Percentiles rank a stretch among this genome's conserved stretches.
These are phyloP conservation scores for Linnemannia exigua DNA, from an alignment of 192 early-diverging fungal species.

Conservation along the genomic window DNA sequence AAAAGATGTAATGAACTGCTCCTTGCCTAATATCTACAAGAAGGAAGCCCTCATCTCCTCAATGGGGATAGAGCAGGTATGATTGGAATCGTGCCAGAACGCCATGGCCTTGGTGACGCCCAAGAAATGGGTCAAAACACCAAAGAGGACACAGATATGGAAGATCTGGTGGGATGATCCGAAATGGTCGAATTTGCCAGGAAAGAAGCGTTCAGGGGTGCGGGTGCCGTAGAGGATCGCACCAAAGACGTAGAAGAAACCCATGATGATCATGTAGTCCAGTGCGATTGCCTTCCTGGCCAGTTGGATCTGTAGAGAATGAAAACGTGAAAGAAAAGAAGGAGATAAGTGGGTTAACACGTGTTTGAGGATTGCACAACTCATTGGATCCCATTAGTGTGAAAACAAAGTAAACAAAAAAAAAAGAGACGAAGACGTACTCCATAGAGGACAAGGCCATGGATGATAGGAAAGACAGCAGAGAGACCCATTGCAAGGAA, in stretches of 20 bases:
- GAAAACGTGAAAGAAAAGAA: not conserved
- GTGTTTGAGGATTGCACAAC: not conserved
- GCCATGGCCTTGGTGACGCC: slow-evolving; percentile 74
- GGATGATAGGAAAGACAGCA: slow-evolving; percentile 79
- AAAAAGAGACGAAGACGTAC: too few relatives aligned
- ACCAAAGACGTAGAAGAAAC: slow-evolving; percentile 82
- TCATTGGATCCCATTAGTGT: not conserved
- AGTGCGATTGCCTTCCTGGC: slow-evolving; percentile 71
- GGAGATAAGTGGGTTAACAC: not conserved
- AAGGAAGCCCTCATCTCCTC: slow-evolving; percentile 26
- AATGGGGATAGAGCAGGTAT: slow-evolving; percentile 46
- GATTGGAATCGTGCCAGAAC: slow-evolving; percentile 66
- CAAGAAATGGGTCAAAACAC: slow-evolving; percentile 77
- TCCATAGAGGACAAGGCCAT: slow-evolving; percentile 76
- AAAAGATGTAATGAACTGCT: too few relatives aligned
- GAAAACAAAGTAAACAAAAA: not conserved
- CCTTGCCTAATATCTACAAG: not conserved
- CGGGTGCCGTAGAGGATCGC: slow-evolving; percentile 89
- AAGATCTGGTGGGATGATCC: slow-evolving; percentile 93
- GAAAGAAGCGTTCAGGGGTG: slow-evolving; percentile 89
- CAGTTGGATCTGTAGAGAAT: slow-evolving; percentile 29
- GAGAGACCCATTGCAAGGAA: slow-evolving; percentile 88
- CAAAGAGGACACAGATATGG: slow-evolving; percentile 85
- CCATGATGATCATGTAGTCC: slow-evolving; percentile 79
- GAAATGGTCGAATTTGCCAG: slow-evolving; percentile 87